phyloP scores from a whole-genome alignment of 192 early-diverging fungal species.

The Neocallimastix lanati region DNA sequence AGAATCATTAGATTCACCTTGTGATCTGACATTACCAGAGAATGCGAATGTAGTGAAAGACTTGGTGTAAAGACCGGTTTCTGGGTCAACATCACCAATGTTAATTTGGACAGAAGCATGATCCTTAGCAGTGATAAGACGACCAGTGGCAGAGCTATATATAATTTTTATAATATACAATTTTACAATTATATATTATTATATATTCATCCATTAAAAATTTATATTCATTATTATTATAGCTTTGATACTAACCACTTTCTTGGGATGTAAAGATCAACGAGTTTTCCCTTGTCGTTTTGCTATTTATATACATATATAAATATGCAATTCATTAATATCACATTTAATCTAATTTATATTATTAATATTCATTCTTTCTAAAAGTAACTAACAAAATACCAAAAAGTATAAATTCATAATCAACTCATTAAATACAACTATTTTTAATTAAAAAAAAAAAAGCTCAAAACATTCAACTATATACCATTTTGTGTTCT shows the following conservation, averaged over 20 bases:
- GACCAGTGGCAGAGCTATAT: conserved; percentile 84
- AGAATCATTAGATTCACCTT: conserved; percentile 87
- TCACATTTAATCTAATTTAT: too few species aligned
- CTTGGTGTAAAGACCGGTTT: conserved; percentile 53
- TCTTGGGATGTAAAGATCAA: conserved; percentile 89
- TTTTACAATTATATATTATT: too few species aligned
- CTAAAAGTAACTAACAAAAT: too few species aligned
- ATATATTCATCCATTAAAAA: not conserved
- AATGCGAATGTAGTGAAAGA: conserved; percentile 73
- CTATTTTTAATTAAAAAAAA: too few species aligned
- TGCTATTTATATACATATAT: not conserved
- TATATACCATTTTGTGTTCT: too few species aligned
- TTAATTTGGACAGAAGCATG: conserved; percentile 97
- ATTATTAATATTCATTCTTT: too few species aligned
- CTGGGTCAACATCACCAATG: conserved; percentile 73
- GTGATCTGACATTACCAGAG: conserved; percentile 75
- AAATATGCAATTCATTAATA: too few species aligned
- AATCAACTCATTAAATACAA: too few species aligned
- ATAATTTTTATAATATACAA: too few species aligned
- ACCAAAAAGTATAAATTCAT: too few species aligned
- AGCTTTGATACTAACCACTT: conserved; percentile 56
- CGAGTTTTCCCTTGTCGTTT: not conserved
- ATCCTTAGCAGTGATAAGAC: conserved; percentile 96
- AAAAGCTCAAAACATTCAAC: too few species aligned
- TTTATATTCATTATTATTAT: not conserved